Conservation (phyloP, 1,284 basidiomycete genomes). For the Cryptococcus amylolentus region DNA sequence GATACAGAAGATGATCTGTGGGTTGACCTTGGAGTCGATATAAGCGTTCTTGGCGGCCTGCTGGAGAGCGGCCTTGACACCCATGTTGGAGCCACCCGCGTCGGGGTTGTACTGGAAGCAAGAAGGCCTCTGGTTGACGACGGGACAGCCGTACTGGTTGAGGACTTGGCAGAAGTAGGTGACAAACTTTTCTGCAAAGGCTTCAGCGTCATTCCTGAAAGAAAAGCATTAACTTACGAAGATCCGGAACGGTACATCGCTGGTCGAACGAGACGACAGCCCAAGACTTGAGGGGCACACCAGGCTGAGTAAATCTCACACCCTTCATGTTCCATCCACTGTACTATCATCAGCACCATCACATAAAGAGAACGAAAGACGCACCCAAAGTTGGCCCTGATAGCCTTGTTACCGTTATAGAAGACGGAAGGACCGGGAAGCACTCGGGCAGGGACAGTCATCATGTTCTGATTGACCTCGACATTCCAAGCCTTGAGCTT, state of each 20-base stretch:
- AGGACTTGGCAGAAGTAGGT: constrained; percentile 17
- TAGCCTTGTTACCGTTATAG: constrained; percentile 36
- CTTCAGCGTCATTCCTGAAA: too few species aligned
- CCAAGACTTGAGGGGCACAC: constrained; percentile 46
- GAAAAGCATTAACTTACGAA: neutral
- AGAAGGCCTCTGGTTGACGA: constrained; percentile 23
- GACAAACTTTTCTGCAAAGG: neutral
- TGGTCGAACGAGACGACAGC: constrained; percentile 40
- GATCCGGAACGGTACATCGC: constrained; percentile 6
- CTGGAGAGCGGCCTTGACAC: constrained; percentile 25
- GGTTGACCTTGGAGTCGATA: constrained; percentile 29
- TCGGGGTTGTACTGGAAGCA: constrained; percentile 7
- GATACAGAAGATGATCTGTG: constrained; percentile 47
- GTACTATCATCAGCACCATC: neutral
- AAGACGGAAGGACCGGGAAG: constrained; percentile 40
- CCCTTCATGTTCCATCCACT: neutral
- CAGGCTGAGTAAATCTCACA: constrained; percentile 37
- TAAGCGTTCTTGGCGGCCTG: constrained; percentile 30
- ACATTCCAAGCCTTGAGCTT: constrained; percentile 50
- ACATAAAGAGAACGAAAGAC: constrained; percentile 11
- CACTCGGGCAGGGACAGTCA: constrained; percentile 43
- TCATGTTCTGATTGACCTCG: constrained; percentile 40
- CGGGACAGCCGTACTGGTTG: constrained; percentile 20
- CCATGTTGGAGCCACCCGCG: constrained; percentile 8
- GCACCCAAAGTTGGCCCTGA: constrained; percentile 26